Evolutionary conservation across 331 rosid genomes (phyloP), one percentile per base, ranked within the genome.

Genomic region (Stylosanthes scabra): DNA sequence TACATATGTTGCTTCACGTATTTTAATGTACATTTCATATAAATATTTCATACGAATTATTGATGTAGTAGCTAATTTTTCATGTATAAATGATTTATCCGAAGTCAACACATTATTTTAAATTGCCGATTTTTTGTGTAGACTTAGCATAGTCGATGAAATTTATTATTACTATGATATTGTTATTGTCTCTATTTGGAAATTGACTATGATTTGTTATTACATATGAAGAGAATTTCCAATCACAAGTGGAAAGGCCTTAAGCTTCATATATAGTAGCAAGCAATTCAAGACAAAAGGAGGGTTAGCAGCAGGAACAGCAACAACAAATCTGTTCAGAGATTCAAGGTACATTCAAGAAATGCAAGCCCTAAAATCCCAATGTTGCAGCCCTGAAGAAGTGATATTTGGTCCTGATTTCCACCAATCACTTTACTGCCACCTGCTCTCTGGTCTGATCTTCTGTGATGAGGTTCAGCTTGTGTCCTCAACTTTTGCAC

Each of bases 351-450:
- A 51, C 57, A 51, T 0, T 6, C 9, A 5, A 82, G 96, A 7
- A 64, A 81, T 55, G 49, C 82, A 0, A 72, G 70, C 88, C 15
- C 69, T 91, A 50, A 86, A 80, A 29, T 81, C 93, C 8, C 83
- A 55, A 8, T 73, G 87, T 62, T 82, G 92, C 76, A 91, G 99
- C 85, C 99, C 99, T 0, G 92, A 88, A 44, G 97, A 86, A 44
- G 97, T 94, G 2, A 84, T 94, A 16, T 94, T 91, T 9, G 93
- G 97, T 47, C 77, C 93, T 8, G 97, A 94, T 74, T 91, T 90
- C 76, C 86, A 88, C 60, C 97, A 94, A 66, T 87, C 99, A 1
- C 37, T 94, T 3, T 94, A 94, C 76, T 94, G 97, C 78, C 99
- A 94, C 77, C 93, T 94, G 71, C 75, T 94, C 25, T 90, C 97